Evolutionary conservation across 306 rosid genomes (phyloP), one percentile per base, ranked within the genome.

Genomic region (barrel medic (Medicago truncatula)): DNA sequence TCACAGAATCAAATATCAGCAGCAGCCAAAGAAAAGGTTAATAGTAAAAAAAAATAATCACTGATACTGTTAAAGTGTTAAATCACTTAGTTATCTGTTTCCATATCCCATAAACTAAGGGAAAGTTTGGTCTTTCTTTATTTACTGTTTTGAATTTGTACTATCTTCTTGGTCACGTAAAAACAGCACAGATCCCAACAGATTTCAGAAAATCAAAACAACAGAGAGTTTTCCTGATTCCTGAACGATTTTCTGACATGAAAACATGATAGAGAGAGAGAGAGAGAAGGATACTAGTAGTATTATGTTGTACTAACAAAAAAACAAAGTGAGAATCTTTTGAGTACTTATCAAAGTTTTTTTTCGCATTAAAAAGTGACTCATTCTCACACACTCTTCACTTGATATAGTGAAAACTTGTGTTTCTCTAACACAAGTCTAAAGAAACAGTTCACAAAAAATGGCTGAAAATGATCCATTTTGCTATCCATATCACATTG

Each of bases 171-270:
- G 85, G 82, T 86, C 87, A 73, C 73, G 79, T 36, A 81, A 54
- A 49, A 78, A 83, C 58, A 44, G 84, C 96, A 87, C 98, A 68
- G 93, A 93, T 93, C 98, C 96, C 92, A 84, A 87, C 86, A 82
- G 80, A 77, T 83, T 78, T 84, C 86, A 87, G 92, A 89, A 88
- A 78, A 88, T 88, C 87, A 91, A 88, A 81, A 73, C 75, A 86
- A 83, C 83, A 76, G 86, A 87, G 91, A 81, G 84, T 79, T 86
- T 85, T 82, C 83, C 96, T 91, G 92, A 85, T 83, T 91, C 81
- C 92, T 87, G 91, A 83, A 80, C 80, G 87, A 90, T 90, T 89
- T 89, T 87, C 97, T 88, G 96, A 85, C 90, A 84, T 84, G 80
- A 78, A 80, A 80, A 67, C 70, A 52, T 77, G 78, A 83, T 67